Evolutionary conservation across 805 yeast genomes (phyloP), one percentile per base, ranked within the genome.

Genomic region (Debaryomyces castellii): DNA sequence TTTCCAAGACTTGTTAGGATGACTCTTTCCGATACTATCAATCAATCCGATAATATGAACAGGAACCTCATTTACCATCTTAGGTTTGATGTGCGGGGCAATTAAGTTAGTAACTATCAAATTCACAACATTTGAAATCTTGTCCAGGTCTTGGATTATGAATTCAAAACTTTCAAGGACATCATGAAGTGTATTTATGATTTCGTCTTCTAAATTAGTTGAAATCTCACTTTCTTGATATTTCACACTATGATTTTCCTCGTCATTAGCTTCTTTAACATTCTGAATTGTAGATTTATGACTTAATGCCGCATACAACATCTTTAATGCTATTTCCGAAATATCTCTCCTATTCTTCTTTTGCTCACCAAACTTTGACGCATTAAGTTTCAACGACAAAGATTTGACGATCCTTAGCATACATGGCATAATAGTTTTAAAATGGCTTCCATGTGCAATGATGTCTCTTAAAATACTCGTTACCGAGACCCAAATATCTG

Each of bases 401-500:
- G 76, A 60, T 1, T 78, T 70, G 3, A 78, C 63, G 41, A 86
- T 73, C 37, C 71, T 74, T 36, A 91, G 64, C 4, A 85, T 52
- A 30, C 73, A 74, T 2, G 88, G 76, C 34, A 82, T 63, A 1
- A 85, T 58, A 2, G 61, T 60, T 44, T 73, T 76, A 59, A 80
- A 87, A 4, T 66, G 54, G 5, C 68, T 54, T 14, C 76, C 63
- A 51, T 80, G 78, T 2, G 76, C 62, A 24, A 74, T 52, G 0
- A 82, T 77, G 4, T 83, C 89, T 51, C 75, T 83, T 52, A 88
- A 69, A 51, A 87, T 90, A 2, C 62, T 60, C 21, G 80, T 66
- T 27, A 84, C 67, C 18, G 76, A 78, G 8, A 63, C 62, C 83
- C 90, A 92, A 16, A 90, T 76, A 47, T 92, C 98, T 48, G 86